These are phyloP conservation scores for Brassica balearica DNA, from an alignment of 441 rosid genomes.

Conservation along the genomic window DNA sequence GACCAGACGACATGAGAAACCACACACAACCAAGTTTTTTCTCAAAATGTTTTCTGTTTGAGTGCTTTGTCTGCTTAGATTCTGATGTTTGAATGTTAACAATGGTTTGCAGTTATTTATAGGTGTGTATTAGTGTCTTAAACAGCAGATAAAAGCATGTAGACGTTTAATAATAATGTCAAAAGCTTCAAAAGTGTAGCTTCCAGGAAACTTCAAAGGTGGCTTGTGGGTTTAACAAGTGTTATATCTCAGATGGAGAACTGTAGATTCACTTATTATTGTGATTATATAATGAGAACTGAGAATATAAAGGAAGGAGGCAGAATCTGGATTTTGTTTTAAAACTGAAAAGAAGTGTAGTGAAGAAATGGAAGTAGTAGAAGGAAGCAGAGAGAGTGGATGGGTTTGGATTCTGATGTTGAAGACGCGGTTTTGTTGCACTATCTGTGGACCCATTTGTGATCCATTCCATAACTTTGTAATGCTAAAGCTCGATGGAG, in stretches of 20 bases:
- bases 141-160: slow-evolving; percentile 5
- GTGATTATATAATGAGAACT: slow-evolving; percentile 18
- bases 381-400: not conserved
- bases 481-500: too few relatives aligned
- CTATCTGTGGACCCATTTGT: too few relatives aligned
- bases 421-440: too few relatives aligned
- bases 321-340: slow-evolving; percentile 25
- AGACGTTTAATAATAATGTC: not conserved
- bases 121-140: not conserved
- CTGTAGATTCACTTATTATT: not conserved
- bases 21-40: not conserved
- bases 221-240: not conserved
- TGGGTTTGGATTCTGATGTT: too few relatives aligned
- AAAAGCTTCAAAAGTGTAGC: slow-evolving; percentile 1
- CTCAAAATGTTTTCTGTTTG: not conserved
- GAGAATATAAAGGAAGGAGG: slow-evolving; percentile 30
- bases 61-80: not conserved
- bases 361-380: slow-evolving; percentile 22
- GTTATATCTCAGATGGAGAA: not conserved
- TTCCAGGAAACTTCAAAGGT: not conserved
- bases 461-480: too few relatives aligned
- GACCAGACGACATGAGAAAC: not conserved
- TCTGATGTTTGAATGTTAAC: not conserved
- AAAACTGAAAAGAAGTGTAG: slow-evolving; percentile 14
- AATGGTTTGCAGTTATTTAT: not conserved